A percentile compares a stretch with the other conserved stretches of the same genome.
These are phyloP conservation scores for Fraxinus velutina DNA, from an alignment of 305 asterid genomes.

Conservation along the genomic window DNA sequence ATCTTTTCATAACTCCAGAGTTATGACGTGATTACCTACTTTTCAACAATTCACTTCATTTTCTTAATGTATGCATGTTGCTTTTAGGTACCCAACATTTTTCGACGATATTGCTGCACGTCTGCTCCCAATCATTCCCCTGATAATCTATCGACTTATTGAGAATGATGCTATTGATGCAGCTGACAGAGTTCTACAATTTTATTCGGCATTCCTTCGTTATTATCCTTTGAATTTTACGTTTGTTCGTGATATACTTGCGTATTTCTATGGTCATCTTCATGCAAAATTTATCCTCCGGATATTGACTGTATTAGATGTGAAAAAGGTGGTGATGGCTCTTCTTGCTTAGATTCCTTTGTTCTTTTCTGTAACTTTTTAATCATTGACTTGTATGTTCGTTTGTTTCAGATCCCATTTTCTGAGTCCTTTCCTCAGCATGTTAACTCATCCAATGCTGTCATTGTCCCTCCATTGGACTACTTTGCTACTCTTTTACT, in stretches of 20 bases:
- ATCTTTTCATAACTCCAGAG: conserved; percentile 9
- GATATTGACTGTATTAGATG: conserved; percentile 67
- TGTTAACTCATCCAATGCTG: conserved; percentile 68
- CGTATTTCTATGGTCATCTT: conserved; percentile 95
- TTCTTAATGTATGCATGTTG: conserved; percentile 20
- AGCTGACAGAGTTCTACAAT: conserved; percentile 83
- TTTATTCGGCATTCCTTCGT: conserved; percentile 77
- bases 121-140: conserved; percentile 89
- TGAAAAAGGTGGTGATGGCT: conserved; percentile 61
- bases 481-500: conserved; percentile 83
- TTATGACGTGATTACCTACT: conserved; percentile 5
- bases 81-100: conserved; percentile 83
- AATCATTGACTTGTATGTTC: conserved; percentile 19
- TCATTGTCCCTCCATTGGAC: conserved; percentile 80
- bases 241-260: conserved; percentile 95
- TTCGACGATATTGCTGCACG: conserved; percentile 97
- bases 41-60: not conserved
- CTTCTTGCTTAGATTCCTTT: conserved; percentile 16
- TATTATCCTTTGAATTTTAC: conserved; percentile 86
- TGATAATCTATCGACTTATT: conserved; percentile 72
- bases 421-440: conserved; percentile 95
- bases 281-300: conserved; percentile 83
- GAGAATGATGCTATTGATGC: conserved; percentile 94
- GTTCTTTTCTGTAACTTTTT: not conserved
- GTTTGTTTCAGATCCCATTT: conserved; percentile 69